Evolutionary conservation across 1,284 basidiomycete genomes (phyloP), one percentile per base, ranked within the genome.

Genomic region (Ceratobasidium sp.): DNA sequence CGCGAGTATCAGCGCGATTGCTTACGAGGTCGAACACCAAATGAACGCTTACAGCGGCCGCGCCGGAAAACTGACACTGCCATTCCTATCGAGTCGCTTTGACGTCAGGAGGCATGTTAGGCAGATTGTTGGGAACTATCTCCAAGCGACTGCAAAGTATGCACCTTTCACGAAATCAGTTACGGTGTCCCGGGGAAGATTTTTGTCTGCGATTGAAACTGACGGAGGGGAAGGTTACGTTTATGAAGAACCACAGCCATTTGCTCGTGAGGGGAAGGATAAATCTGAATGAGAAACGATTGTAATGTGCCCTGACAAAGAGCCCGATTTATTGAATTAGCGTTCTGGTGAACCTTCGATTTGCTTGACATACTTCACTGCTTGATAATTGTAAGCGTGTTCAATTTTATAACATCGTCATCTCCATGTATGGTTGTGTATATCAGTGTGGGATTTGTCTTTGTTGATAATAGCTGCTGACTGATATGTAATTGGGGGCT

Each of bases 1-100:
- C 30, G 46, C 46, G 30, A 64, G 47, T 13, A 64, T 64, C 32
- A 64, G n/a, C 32, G 50, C 62, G 2, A 64, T 64, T 16, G 62
- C 62, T 5, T 38, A 11, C 1, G 62, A 64, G n/a, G 49, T 64
- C 28, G 21, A 64, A 5, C 62, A 30, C 5, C 35, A 58, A 26
- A 58, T 58, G 55, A 28, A 58, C 2, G 9, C 14, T 13, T 30
- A 58, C 55, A 35, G 28, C 18, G 14, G 28, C 28, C 13, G 16
- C 4, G 13, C 13, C n/a, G 21, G 18, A 4, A 58, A 28, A 13
- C 55, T 58, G 16, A 38, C 32, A 32, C 32, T 58, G 1, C 13
- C 30, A 8, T 58, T 58, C n/a, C 11, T 58, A 1, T 49, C 47
- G 7, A 58, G 35, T 8, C 28, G 32, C 13, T 58, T 35, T 38